phyloP scores from a whole-genome alignment of 331 rosid genomes.

The Rosa hybrid region DNA sequence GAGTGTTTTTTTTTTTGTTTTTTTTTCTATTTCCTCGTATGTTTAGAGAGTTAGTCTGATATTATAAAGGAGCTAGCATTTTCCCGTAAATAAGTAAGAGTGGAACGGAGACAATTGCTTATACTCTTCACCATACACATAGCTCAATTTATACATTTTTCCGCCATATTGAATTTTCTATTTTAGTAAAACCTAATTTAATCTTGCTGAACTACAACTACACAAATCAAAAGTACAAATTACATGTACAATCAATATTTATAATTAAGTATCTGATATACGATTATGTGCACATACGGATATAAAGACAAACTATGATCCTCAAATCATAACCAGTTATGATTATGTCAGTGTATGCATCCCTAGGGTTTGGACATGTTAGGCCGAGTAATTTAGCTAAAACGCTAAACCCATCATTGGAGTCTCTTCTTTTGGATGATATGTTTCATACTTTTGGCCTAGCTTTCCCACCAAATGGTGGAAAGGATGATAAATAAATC shows the following conservation, averaged over 20 bases:
- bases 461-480: constrained; percentile 37
- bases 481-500: constrained; percentile 20
- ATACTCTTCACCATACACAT: too few species aligned
- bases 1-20: too few species aligned
- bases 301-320: constrained; percentile 18
- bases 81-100: too few species aligned
- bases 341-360: constrained; percentile 38
- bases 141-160: not conserved
- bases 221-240: not conserved
- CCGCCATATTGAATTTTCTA: not conserved
- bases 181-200: not conserved
- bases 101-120: too few species aligned
- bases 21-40: too few species aligned
- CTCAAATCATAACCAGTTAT: constrained; percentile 19
- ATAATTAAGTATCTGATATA: not conserved
- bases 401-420: constrained; percentile 49
- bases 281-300: not conserved
- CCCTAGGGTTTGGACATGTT: constrained; percentile 41
- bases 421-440: constrained; percentile 39
- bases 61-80: too few species aligned
- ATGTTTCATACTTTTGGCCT: constrained; percentile 20
- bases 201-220: not conserved
- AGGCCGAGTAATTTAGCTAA: constrained; percentile 49
- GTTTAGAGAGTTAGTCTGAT: too few species aligned
- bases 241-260: too few species aligned